A percentile compares a stretch with the other conserved stretches of the same genome.
Conservation (phyloP, 106 monocot genomes). For the Iris macrosiphon region DNA sequence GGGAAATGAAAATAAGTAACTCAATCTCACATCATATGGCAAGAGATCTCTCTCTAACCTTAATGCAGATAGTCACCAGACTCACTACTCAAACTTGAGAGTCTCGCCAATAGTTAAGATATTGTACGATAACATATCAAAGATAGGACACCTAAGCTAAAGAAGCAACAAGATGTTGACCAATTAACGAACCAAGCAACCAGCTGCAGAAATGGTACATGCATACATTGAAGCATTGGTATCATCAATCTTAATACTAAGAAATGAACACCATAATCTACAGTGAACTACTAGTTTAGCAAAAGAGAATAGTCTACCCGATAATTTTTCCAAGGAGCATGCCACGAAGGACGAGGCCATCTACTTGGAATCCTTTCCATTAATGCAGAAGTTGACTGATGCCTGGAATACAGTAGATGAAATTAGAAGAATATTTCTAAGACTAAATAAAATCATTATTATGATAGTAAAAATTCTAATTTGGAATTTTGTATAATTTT, state of each 20-base stretch:
- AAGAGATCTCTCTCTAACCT: no score
- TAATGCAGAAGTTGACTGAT: conserved; percentile 69
- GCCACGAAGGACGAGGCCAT: conserved; percentile 98
- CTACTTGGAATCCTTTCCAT: conserved; percentile 91
- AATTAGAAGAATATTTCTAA: background rate
- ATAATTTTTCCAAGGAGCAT: conserved; percentile 96
- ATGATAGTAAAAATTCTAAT: no score
- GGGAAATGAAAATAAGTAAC: no score
- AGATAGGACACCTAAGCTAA: no score
- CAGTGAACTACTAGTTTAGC: background rate
- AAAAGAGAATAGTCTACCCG: conserved; percentile 36
- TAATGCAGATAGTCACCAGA: no score
- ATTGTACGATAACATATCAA: no score
- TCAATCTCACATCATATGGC: no score
- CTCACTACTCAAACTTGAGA: no score
- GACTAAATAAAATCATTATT: background rate
- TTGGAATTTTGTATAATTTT: no score
- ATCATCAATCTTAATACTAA: background rate
- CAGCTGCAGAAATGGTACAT: background rate
- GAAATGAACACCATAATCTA: no score
- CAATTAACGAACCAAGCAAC: background rate
- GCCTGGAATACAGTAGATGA: conserved; percentile 20
- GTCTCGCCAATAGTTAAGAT: no score
- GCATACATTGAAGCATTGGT: background rate
- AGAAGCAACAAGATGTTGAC: background rate